These are phyloP conservation scores for Rhizomucor pusillus DNA, from an alignment of 371 early-diverging fungal genomes.

Conservation along the genomic window DNA sequence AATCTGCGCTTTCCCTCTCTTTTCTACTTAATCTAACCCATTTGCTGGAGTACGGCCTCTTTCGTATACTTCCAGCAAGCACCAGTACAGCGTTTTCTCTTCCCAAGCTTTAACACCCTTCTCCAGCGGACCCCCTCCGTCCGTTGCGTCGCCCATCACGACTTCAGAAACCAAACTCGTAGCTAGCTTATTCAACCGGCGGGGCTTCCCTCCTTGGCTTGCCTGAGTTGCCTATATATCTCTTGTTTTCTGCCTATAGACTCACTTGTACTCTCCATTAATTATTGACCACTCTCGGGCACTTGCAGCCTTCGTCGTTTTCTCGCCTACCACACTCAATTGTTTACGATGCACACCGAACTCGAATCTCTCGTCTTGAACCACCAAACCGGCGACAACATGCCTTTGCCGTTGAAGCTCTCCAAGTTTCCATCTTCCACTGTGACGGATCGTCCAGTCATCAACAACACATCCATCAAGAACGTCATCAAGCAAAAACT, in stretches of 20 bases:
- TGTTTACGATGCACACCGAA: slow-evolving; percentile 30
- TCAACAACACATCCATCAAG: slow-evolving; percentile 29
- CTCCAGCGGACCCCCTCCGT: slow-evolving; percentile 49
- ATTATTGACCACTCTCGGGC: slow-evolving; percentile 14
- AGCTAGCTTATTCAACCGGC: slow-evolving; percentile 60
- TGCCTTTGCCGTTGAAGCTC: slow-evolving; percentile 5
- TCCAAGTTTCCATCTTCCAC: slow-evolving; percentile 7
- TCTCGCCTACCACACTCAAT: slow-evolving; percentile 4
- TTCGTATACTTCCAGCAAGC: slow-evolving; percentile 6
- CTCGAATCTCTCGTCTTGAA: slow-evolving; percentile 34
- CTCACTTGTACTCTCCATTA: slow-evolving; percentile 21
- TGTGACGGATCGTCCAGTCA: slow-evolving; percentile 13
- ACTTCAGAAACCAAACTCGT: slow-evolving; percentile 64
- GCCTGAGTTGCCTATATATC: slow-evolving; percentile 25
- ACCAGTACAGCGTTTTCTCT: background rate
- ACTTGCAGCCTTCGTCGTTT: slow-evolving; percentile 9
- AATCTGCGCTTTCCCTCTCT: background rate
- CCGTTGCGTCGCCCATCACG: slow-evolving; percentile 65
- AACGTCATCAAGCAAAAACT: slow-evolving; percentile 34
- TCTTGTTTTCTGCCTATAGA: slow-evolving; percentile 4
- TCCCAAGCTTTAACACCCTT: slow-evolving; percentile 7
- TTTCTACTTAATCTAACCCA: slow-evolving; percentile 2
- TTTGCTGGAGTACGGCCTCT: slow-evolving; percentile 11
- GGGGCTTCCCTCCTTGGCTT: slow-evolving; percentile 70
- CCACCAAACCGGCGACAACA: slow-evolving; percentile 12